These are phyloP conservation scores for Tulasnella sp. DNA, from an alignment of 768 basidiomycete genomes.

Conservation along the genomic window DNA sequence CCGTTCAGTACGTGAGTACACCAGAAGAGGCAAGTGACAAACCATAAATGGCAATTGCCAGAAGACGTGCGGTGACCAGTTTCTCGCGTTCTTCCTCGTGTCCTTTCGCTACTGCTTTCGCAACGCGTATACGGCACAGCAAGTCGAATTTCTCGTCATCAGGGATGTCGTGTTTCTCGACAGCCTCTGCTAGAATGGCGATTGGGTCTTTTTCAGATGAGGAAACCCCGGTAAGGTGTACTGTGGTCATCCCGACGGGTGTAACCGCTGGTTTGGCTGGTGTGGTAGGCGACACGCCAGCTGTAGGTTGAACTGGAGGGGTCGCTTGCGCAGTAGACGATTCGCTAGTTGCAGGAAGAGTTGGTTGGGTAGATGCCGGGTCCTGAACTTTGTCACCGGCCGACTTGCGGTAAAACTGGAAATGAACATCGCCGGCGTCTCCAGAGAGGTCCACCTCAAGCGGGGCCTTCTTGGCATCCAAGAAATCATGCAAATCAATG, in stretches of 20 bases:
- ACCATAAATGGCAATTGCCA: conserved; percentile 77
- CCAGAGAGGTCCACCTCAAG: conserved; percentile 6
- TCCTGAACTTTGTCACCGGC: conserved; percentile 34
- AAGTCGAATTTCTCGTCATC: conserved; percentile 80
- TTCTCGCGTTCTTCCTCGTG: conserved; percentile 58
- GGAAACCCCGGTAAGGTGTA: conserved; percentile 49
- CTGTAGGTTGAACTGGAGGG: conserved; percentile 25
- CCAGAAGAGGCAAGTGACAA: conserved; percentile 15
- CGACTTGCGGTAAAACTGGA: conserved; percentile 61
- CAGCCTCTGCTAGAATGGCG: conserved; percentile 60
- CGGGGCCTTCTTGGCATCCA: conserved; percentile 46
- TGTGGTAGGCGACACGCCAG: background rate
- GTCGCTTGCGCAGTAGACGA: conserved; percentile 30
- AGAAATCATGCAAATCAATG: conserved; percentile 39
- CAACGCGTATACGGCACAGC: conserved; percentile 71
- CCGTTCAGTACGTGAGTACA: background rate
- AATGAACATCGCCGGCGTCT: conserved; percentile 41
- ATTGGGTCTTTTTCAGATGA: conserved; percentile 52
- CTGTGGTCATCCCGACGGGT: conserved; percentile 38
- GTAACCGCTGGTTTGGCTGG: conserved; percentile 22
- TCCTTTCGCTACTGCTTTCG: conserved; percentile 50
- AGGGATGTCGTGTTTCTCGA: conserved; percentile 56
- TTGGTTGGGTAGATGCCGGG: conserved; percentile 32
- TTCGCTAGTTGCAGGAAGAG: conserved; percentile 31
- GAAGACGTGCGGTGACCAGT: conserved; percentile 64